Base-by-base conservation (phyloP, 2,329 filamentous ascomycete genomes). In the Ceratocystiopsis sp. region DNA sequence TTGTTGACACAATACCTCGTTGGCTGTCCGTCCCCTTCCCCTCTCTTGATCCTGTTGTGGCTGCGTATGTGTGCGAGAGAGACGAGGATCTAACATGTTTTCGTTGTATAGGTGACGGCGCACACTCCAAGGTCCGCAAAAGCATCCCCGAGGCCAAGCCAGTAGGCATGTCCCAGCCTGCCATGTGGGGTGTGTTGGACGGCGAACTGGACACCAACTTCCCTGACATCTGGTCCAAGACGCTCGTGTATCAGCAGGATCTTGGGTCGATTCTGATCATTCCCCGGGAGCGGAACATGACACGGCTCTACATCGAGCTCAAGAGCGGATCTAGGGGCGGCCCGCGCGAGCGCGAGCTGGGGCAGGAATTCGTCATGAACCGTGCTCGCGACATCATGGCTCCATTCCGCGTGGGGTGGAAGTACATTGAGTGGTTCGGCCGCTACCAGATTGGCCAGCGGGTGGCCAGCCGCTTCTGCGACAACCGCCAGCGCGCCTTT, bases 211-310 rank as follows among this genome's bases (percentile, higher is more conserved):
- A 78, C 32, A 83, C 79, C 5, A 68, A 83, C 54, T 84, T 84
- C 50, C 79, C 80, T 1, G 79, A 84, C 52, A 71, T 84, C 40
- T 83, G 78, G 78, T 80, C 74, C 56, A 84, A 84, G 59, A 77
- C 78, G 0, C 69, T 80, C 0, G 68, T 83, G 8, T 77, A 77
- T 48, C 78, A 74, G 0, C 72, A 81, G 47, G 65, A 71, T 46
- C 66, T 73, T 41, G 80, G 79, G 1, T 79, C 78, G 0, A 73
- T 84, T 36, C 64, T 84, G 19, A 78, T 81, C 55, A 79, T 84
- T 42, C 80, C 80, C 4, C 71, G 80, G 29, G 80, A 84, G 57
- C 66, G 77, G 29, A 79, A 80, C 52, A 73, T 84, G 69, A 84
- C 79, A 1, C 70, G 80, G 37, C 65, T 74, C 53, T 74, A 73